These are phyloP conservation scores for Paramecium pentaurelia DNA, from an alignment of 73 alveolate species.

Conservation along the genomic window DNA sequence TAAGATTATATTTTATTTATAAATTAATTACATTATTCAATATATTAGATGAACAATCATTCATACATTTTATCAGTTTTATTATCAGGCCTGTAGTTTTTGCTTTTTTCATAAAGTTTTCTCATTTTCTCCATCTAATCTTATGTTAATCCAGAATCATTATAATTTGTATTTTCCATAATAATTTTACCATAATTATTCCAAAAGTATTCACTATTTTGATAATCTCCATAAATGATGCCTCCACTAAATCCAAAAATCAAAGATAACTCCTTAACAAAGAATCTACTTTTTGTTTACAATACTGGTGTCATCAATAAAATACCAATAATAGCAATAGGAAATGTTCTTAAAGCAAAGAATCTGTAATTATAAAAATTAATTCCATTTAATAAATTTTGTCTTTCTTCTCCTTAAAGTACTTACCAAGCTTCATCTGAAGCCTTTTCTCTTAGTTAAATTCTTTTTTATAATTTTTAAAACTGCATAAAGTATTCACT, in stretches of 20 bases:
- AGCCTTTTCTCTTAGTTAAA: neutral
- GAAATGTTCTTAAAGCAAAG: neutral
- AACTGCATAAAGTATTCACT: neutral
- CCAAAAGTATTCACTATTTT: conserved; percentile 19
- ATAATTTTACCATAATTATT: neutral
- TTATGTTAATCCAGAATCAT: neutral
- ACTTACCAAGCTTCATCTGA: neutral
- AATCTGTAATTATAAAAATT: neutral
- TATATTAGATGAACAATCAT: neutral
- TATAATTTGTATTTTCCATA: neutral
- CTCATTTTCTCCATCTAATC: neutral
- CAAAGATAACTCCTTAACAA: neutral
- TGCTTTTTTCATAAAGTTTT: neutral
- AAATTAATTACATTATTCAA: too few relatives aligned
- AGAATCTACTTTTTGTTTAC: neutral
- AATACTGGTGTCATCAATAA: neutral
- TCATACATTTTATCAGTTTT: conserved; percentile 6
- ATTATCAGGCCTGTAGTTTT: neutral
- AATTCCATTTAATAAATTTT: neutral
- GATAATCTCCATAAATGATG: neutral
- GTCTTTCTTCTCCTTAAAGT: neutral
- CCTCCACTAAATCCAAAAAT: neutral
- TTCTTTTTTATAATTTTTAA: neutral
- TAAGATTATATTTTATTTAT: too few relatives aligned
- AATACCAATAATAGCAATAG: neutral